Evolutionary conservation across 2,329 filamentous ascomycete genomes (phyloP).

Genomic region (Dactylellina haptotyla): DNA sequence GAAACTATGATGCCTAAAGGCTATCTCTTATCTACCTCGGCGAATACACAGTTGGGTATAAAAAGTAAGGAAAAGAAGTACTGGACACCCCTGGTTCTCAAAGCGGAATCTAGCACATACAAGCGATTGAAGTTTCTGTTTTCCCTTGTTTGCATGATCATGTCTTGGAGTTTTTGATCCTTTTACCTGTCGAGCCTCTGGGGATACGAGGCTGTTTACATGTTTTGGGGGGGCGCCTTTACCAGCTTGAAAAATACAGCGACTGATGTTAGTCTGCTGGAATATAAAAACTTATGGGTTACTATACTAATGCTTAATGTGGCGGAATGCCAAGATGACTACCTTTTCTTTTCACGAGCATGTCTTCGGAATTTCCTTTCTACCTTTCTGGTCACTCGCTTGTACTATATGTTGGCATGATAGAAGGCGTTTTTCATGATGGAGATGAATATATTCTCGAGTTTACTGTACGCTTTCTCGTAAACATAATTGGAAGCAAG

Average conservation of each 20-base stretch:
- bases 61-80: background rate
- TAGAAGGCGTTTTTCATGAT: conserved; percentile 28
- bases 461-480: background rate
- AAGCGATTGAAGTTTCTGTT: background rate
- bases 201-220: background rate
- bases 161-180: conserved; percentile 32
- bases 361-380: background rate
- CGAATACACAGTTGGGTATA: too few relatives aligned
- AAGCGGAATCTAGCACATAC: background rate
- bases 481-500: too few relatives aligned
- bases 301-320: conserved; percentile 52
- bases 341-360: background rate
- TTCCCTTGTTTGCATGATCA: conserved; percentile 26
- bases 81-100: background rate
- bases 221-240: background rate
- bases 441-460: background rate
- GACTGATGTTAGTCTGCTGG: background rate
- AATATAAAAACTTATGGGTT: background rate
- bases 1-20: conserved; percentile 41
- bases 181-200: background rate
- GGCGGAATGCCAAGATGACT: conserved; percentile 15
- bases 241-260: background rate
- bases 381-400: conserved; percentile 37
- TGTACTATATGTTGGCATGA: conserved; percentile 49
- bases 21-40: background rate